Evolutionary conservation across 768 basidiomycete genomes (phyloP), one percentile per base, ranked within the genome.

Genomic region (Tylopilus sp.): DNA sequence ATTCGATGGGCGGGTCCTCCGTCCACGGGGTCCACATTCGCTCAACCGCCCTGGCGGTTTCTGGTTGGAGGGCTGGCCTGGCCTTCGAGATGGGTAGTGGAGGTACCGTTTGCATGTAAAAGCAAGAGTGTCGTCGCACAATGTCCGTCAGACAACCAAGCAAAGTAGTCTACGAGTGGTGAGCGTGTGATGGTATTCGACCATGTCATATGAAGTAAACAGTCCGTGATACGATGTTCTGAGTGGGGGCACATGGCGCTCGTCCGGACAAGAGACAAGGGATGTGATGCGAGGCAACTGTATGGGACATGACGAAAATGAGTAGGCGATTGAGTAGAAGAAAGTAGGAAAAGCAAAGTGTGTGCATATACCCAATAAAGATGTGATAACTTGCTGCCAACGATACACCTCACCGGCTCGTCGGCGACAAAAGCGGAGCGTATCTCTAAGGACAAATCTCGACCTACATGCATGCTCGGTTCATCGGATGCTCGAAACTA

Each of bases 141-240:
- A n/a, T n/a, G n/a, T n/a, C n/a, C n/a, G n/a, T n/a, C n/a, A n/a
- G n/a, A n/a, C n/a, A n/a, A n/a, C n/a, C n/a, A n/a, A n/a, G n/a
- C n/a, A n/a, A n/a, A n/a, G n/a, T n/a, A n/a, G n/a, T n/a, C n/a
- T n/a, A n/a, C n/a, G 43, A 44, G 59, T 21, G 55, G 59, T 57
- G 55, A 53, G 55, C 21, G 43, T 51, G 47, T 39, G 48, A 40
- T 62, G 60, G 52, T 55, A 61, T 61, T 58, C 30, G 11, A 44
- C 45, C 42, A 43, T 26, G 35, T 38, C 25, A 45, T 28, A 28
- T 28, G 28, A 28, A 28, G 7, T 28, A 44, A 44, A 44, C 44
- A 25, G 13, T 52, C 48, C 26, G 38, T 48, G 28, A 28, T 10
- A 58, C 21, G 18, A 50, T 26, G 28, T 50, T 13, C 36, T 6